Base-by-base conservation (phyloP, 1,139 yeast species). In the Kurtzmaniella quercitrusa region DNA sequence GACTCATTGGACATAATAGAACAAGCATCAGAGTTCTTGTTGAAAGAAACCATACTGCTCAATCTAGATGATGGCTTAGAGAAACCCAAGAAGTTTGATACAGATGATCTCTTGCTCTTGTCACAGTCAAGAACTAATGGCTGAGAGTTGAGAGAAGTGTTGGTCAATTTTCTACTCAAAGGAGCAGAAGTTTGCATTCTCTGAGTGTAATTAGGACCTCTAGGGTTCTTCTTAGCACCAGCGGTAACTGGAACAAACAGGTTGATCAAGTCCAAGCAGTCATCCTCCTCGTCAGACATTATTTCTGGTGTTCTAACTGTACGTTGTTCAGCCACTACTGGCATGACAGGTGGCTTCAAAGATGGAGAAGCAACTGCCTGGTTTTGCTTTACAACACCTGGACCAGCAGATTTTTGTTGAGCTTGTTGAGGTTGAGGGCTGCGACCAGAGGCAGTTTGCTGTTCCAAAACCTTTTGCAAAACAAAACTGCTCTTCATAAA, bases 401-500 rank as follows among this genome's bases (percentile, higher is more conserved):
- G 10, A 27, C 31, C 43, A 29, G 58, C 65, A 16, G 62, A 63
- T 14, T 15, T 14, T 31, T 31, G 36, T 31, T 31, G 36, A 14
- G 60, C 52, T 27, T 66, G 5, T 19, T 17, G 66, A 17, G 68
- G 66, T 44, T 55, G 66, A 70, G 19, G 72, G 66, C 27, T 51
- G 46, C 46, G 65, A 19, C 16, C 15, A 15, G 23, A 18, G 63
- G 51, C 41, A 62, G 9, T 72, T 71, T 44, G 57, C 47, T 14
- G 54, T 51, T 41, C 38, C 19, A 38, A 63, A 49, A 63, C 57
- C 49, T 62, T 63, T 57, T 66, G 66, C 51, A 68, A 63, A 6
- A 68, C 57, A 54, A 65, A 68, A 48, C 70, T 63, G 39, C 69
- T 62, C 54, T 68, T 66, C 73, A 68, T 68, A 48, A 68, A 68